Base-by-base conservation (phyloP, 208 protist genomes). In the Trypanosoma boissoni region DNA sequence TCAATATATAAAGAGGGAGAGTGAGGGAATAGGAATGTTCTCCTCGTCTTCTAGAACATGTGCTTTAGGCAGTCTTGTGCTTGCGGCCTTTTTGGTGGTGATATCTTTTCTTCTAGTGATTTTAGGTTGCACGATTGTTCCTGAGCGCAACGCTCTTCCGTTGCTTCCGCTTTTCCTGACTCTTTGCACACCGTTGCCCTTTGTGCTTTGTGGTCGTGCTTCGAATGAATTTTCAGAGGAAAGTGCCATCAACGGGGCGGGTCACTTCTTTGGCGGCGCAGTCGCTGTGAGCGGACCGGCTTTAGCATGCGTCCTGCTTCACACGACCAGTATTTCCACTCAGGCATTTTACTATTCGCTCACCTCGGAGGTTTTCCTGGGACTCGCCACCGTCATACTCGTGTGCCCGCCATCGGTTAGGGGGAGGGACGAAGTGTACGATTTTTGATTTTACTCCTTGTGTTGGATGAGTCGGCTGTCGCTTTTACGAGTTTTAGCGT, bases 201-300 rank as follows among this genome's bases (percentile, higher is more conserved):
- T 88, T 65, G 66, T 89, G 24, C 55, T 91, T 2, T 88, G 76
- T 62, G 69, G 76, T 29, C 39, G 51, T 23, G 43, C 54, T 26
- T 51, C 37, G 37, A 34, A 24, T 16, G 42, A 46, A 49, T 57
- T 66, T 18, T 34, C 28, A 0, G 51, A 60, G 1, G 54, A 64
- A 8, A 39, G 34, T 23, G 5, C 57, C 3, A 58, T 83, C 39
- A 72, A 79, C 49, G 62, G 57, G 5, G 29, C 80, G 18, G 78
- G 82, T 1, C 64, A 85, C 34, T 94, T 94, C 46, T 9, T 90
- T 2, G 74, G 76, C 12, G 88, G 88, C 26, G 49, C 71, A n/a
- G 43, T 82, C n/a, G 42, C 77, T 20, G 64, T 74, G n/a, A 60
- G 74, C 5, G 83, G 81, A 3, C 88, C 88, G 12, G 70, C 73